A percentile compares a stretch with the other conserved stretches of the same genome.
Conservation (phyloP, 1,284 basidiomycete genomes). For the Trichosporon ovoides region DNA sequence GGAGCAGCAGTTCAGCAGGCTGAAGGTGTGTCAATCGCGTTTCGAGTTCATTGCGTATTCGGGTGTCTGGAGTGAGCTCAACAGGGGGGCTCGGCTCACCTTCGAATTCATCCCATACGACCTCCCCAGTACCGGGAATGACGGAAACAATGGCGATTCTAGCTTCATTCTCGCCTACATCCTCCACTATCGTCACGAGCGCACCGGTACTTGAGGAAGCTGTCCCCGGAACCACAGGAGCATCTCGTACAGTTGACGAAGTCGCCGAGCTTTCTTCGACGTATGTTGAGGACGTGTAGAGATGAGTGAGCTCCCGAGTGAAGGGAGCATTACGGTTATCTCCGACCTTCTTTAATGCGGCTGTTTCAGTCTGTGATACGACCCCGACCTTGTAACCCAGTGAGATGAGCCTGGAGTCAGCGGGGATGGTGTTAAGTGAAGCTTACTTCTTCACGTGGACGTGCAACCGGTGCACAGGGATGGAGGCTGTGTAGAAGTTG, state of each 20-base stretch:
- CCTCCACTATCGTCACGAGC: slow-evolving; percentile 60
- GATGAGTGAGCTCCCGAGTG: slow-evolving; percentile 67
- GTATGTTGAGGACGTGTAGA: slow-evolving; percentile 66
- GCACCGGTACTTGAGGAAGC: slow-evolving; percentile 44
- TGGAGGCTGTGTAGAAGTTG: slow-evolving; percentile 76
- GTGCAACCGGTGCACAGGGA: slow-evolving; percentile 72
- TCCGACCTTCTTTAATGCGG: slow-evolving; percentile 86
- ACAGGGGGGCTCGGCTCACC: slow-evolving; percentile 51
- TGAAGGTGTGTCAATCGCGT: slow-evolving; percentile 70
- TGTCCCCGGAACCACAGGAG: slow-evolving; percentile 32
- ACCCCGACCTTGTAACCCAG: slow-evolving; percentile 87
- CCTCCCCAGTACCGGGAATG: slow-evolving; percentile 79
- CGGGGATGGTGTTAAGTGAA: slow-evolving; percentile 1
- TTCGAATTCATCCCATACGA: slow-evolving; percentile 85
- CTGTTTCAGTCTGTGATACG: slow-evolving; percentile 84
- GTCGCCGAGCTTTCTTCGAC: slow-evolving; percentile 44
- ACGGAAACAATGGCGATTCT: slow-evolving; percentile 71
- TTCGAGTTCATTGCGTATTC: slow-evolving; percentile 80
- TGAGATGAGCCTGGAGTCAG: slow-evolving; percentile 62
- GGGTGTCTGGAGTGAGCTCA: slow-evolving; percentile 56
- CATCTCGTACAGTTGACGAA: slow-evolving; percentile 36
- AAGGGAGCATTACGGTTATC: slow-evolving; percentile 79
- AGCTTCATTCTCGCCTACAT: slow-evolving; percentile 58
- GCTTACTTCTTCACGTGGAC: slow-evolving; percentile 81
- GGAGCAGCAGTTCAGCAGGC: slow-evolving; percentile 76